Base-by-base conservation (phyloP, 2,329 filamentous ascomycete genomes). In the Tolypocladium pustulatum region DNA sequence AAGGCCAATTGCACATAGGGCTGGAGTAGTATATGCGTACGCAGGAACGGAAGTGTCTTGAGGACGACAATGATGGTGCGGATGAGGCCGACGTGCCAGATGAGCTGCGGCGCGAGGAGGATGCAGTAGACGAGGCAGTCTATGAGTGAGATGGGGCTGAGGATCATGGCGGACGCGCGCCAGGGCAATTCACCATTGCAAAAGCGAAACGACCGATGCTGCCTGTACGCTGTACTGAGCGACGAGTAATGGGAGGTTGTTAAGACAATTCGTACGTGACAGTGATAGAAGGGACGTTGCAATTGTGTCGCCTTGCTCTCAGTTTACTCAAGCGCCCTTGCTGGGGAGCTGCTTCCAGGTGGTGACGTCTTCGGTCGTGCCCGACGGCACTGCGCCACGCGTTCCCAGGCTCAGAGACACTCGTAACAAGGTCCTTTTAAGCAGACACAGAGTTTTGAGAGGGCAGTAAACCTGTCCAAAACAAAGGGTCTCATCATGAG, bases 61-160 rank as follows among this genome's bases (percentile, higher is more conserved):
- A 89, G 58, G 17, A 80, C 80, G 68, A 85, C 86, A 62, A 73
- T 66, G 34, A 83, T 67, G 1, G 86, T 85, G 55, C 77, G 74
- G 58, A 85, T 72, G 20, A 89, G 66, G 34, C 88, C 87, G 61
- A 86, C 85, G 59, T 86, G 82, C 62, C 86, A 73, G 38, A 93
- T 74, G 41, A 94, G 75, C 71, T 92, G 88, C 3, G 88, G 88
- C 4, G 84, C 76, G 17, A 93, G 80, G 66, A 90, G 86, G 49
- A 87, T 56, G 55, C 89, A 79, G 67, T 92, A 94, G 59, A 86
- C 83, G 36, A 87, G 59, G 74, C 88, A 91, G 75, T 94, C 90
- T 34, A 91, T 70, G 71, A 88, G 87, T 8, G 86, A 90, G 52
- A 94, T 83, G 59, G 87, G 85, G 40, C 83, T 82, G 49, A 94